Evolutionary conservation across 441 rosid species (phyloP), one percentile per base, ranked within the genome.

Genomic region (Flueggea neowawraea): DNA sequence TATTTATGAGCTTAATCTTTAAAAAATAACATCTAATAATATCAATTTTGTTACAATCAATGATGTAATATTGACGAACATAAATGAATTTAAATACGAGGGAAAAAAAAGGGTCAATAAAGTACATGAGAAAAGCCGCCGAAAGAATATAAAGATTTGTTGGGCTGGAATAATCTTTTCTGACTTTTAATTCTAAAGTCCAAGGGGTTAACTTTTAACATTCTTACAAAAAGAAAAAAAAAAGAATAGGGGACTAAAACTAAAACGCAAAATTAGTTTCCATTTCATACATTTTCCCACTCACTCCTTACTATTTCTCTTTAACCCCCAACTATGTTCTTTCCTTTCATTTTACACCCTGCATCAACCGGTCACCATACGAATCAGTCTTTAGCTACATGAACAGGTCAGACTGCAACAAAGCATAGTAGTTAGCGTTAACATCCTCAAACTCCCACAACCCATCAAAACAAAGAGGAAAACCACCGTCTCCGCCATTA

Each of bases 381-480:
- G 15, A 12, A 10, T 39, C 9, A 12, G 5, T 3, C 54, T 49
- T 43, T 31, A 10, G 7, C 84, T 81, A 81, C 85, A 84, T 79
- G 82, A 88, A 84, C 2, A 90, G 78, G 71, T 86, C 79, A 41
- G 95, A 86, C 55, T 88, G 97, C 61, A 90, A 36, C 72, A 86
- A 48, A 13, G 91, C 73, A 68, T 82, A 78, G 67, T 88, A 90
- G 60, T 84, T 82, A 57, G 95, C 93, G 17, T 85, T 80, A 62
- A 82, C 88, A 52, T 91, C 96, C 66, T 88, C 96, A 58, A 86
- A 82, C 66, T 88, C 91, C 97, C 94, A 91, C 64, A 88, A 62
- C 17, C 79, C 81, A 78, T 77, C 84, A 60, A 1, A 22, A 22
- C 69, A 67, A 3, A 75, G 58, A n/a, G 73, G 31, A 15, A 74